Percentiles rank a stretch among this genome's conserved stretches.
These are phyloP conservation scores for Candida montana DNA, from an alignment of 805 yeast species.

Conservation along the genomic window DNA sequence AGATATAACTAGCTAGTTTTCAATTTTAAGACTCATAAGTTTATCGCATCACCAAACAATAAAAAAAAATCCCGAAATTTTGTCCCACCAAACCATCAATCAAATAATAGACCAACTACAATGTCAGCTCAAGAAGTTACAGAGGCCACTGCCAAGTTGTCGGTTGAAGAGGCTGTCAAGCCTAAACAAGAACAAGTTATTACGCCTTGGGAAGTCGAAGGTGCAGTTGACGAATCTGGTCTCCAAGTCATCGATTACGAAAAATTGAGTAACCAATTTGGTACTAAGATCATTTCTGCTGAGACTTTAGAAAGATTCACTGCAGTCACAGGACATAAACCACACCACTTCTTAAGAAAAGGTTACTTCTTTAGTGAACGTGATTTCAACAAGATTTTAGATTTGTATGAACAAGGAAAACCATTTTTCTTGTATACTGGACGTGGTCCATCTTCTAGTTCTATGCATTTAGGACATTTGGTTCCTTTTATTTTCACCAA, in stretches of 20 bases:
- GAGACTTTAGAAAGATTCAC: constrained; percentile 75
- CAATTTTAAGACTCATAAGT: too few species aligned
- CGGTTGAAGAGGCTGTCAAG: neutral
- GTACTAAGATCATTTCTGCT: constrained; percentile 65
- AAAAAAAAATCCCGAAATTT: neutral
- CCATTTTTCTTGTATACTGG: constrained; percentile 96
- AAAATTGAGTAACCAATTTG: constrained; percentile 79
- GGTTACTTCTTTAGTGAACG: constrained; percentile 93
- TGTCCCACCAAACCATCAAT: too few species aligned
- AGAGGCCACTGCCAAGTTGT: constrained; percentile 3
- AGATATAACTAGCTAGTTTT: too few species aligned
- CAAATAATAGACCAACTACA: too few species aligned
- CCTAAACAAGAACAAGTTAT: constrained; percentile 27
- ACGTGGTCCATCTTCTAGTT: constrained; percentile 91
- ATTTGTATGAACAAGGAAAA: constrained; percentile 88
- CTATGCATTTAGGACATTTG: constrained; percentile 97
- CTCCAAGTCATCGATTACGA: constrained; percentile 90
- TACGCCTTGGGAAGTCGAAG: constrained; percentile 99
- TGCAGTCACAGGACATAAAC: constrained; percentile 79
- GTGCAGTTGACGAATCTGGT: constrained; percentile 92
- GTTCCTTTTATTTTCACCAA: constrained; percentile 92
- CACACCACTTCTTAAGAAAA: constrained; percentile 84
- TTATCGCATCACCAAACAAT: neutral
- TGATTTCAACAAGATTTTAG: constrained; percentile 72
- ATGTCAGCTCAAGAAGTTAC: constrained; percentile 10